phyloP scores from a whole-genome alignment of 192 early-diverging fungal genomes.

The Spizellomyces punctatus region DNA sequence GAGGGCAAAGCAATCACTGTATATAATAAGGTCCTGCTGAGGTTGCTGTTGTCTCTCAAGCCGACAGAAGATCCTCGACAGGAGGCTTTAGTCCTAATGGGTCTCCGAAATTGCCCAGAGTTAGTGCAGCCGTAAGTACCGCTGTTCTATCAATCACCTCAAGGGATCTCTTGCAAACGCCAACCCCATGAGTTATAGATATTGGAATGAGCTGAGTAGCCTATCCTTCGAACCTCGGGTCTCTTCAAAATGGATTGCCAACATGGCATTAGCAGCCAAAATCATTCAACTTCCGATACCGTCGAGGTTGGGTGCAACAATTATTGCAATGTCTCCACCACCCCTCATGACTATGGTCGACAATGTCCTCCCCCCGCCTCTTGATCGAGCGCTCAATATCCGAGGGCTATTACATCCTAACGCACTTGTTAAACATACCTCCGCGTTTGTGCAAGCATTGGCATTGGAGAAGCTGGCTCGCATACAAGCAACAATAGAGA shows the following conservation, averaged over 20 bases:
- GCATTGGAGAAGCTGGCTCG: conserved; percentile 62
- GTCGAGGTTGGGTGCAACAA: conserved; percentile 28
- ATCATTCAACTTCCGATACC: conserved; percentile 71
- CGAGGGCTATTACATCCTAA: conserved; percentile 70
- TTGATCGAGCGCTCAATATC: conserved; percentile 53
- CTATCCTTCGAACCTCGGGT: conserved; percentile 75
- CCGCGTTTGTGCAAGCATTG: conserved; percentile 55
- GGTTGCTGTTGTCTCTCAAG: conserved; percentile 58
- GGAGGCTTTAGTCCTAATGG: conserved; percentile 64
- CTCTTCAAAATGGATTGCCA: conserved; percentile 73
- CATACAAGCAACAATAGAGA: conserved; percentile 9
- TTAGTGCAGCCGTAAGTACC: conserved; percentile 65
- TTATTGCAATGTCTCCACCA: conserved; percentile 54
- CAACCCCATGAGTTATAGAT: conserved; percentile 42
- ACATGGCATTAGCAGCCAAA: conserved; percentile 73
- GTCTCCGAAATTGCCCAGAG: conserved; percentile 72
- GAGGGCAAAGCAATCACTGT: conserved; percentile 39
- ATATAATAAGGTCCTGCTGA: conserved; percentile 56
- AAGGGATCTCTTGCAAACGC: background rate
- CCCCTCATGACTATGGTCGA: conserved; percentile 58
- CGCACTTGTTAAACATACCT: conserved; percentile 64
- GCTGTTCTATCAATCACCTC: background rate
- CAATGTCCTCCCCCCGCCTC: conserved; percentile 67
- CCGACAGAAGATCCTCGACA: conserved; percentile 69
- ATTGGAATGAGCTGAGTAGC: conserved; percentile 56